Evolutionary conservation across 2,329 filamentous ascomycete genomes (phyloP).

Genomic region (Fusarium annulatum): DNA sequence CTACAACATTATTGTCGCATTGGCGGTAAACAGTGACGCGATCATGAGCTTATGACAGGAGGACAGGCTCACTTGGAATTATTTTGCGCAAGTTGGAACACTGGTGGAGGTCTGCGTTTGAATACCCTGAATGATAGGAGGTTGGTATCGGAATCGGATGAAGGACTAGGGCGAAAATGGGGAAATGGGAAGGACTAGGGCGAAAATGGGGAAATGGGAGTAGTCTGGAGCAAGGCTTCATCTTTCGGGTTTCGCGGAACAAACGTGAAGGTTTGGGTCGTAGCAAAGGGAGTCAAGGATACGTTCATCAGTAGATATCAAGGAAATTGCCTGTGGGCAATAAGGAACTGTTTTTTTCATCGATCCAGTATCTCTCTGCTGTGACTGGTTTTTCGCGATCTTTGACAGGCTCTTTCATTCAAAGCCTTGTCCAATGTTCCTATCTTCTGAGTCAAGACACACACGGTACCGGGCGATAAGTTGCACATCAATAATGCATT

Average conservation of each 20-base stretch:
- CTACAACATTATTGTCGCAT: constrained; percentile 16
- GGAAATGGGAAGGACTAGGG: neutral
- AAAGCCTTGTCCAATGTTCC: neutral
- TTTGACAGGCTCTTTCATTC: neutral
- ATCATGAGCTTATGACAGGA: constrained; percentile 25
- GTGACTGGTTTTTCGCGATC: neutral
- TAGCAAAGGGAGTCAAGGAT: constrained; percentile 13
- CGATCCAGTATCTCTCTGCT: neutral
- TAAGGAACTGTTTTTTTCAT: neutral
- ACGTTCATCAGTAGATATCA: constrained; percentile 8
- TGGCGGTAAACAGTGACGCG: constrained; percentile 25
- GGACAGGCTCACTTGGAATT: constrained; percentile 16
- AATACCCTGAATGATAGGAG: constrained; percentile 23
- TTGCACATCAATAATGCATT: neutral
- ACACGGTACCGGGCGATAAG: too few relatives aligned
- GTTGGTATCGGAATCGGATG: neutral
- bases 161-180: neutral
- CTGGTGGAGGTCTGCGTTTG: constrained; percentile 24
- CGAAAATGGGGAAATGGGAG: neutral
- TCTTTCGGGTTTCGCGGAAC: neutral
- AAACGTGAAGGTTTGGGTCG: neutral
- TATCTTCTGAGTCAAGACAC: neutral
- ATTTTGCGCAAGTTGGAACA: constrained; percentile 26
- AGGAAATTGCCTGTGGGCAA: neutral
- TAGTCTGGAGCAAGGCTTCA: neutral